These are phyloP conservation scores for Anethum foeniculum DNA, from an alignment of 140 eudicot species.

Conservation along the genomic window DNA sequence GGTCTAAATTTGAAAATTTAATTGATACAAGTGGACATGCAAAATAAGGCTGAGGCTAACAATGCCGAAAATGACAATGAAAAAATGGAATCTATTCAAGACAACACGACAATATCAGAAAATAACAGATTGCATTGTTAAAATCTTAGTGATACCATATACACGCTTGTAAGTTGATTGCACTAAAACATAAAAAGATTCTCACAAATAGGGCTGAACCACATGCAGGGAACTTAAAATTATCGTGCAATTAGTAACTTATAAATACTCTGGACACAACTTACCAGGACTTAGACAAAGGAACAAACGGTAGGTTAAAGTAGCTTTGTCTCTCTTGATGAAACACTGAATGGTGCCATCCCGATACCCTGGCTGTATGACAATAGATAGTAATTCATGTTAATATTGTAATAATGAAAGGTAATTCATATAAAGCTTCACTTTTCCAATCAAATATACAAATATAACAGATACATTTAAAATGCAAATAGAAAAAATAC, in stretches of 20 bases:
- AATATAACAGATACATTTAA: not conserved
- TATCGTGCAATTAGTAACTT: not conserved
- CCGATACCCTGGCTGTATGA: constrained; percentile 75
- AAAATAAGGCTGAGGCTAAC: not conserved
- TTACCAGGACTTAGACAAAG: constrained; percentile 83
- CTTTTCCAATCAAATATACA: not conserved
- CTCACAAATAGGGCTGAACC: not conserved
- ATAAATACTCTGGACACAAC: constrained; percentile 1
- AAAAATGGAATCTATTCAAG: not conserved
- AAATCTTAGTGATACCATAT: not conserved
- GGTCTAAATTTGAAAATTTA: not conserved
- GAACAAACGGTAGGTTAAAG: constrained; percentile 68
- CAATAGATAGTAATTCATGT: not conserved
- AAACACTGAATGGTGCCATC: constrained; percentile 84
- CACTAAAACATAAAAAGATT: not conserved
- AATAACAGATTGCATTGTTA: not conserved
- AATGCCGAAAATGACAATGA: not conserved
- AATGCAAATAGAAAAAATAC: too few species aligned
- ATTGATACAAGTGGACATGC: not conserved
- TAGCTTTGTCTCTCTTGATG: constrained; percentile 80
- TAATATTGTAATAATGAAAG: not conserved
- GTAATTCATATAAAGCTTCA: not conserved
- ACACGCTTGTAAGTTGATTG: not conserved
- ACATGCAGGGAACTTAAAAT: not conserved
- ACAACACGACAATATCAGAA: not conserved